Conservation (phyloP, 108 stramenopile species). For the Stephanodiscus triporus region DNA sequence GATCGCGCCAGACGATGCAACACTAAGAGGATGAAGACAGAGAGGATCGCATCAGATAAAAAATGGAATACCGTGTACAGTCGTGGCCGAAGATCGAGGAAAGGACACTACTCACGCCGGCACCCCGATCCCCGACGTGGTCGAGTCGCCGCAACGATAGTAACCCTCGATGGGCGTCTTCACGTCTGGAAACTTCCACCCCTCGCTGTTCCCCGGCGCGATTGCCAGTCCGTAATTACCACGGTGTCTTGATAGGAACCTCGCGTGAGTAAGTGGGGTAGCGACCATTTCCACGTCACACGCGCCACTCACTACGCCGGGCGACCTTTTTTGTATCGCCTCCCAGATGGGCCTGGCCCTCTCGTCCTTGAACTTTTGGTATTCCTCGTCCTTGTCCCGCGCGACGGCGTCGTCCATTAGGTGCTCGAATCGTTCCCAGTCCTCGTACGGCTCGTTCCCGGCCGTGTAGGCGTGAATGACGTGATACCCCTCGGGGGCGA, state of each 20-base stretch:
- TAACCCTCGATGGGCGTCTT: conserved; percentile 54
- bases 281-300: conserved; percentile 78
- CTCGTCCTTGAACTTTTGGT: conserved; percentile 82
- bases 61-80: too few species aligned
- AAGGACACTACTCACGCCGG: conserved; percentile 39
- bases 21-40: not conserved
- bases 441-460: conserved; percentile 87
- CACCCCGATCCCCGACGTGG: conserved; percentile 71
- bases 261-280: conserved; percentile 92
- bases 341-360: conserved; percentile 90
- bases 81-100: not conserved
- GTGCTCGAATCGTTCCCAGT: conserved; percentile 74
- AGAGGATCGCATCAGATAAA: too few species aligned
- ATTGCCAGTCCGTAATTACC: conserved; percentile 55
- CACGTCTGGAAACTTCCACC: conserved; percentile 50
- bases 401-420: conserved; percentile 69
- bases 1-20: conserved; percentile 63
- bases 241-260: conserved; percentile 67
- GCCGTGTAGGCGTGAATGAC: conserved; percentile 93
- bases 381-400: conserved; percentile 69
- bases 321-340: conserved; percentile 90
- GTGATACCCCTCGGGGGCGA: conserved; percentile 92
- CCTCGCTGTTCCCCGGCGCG: conserved; percentile 37
- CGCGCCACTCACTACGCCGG: conserved; percentile 77
- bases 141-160: conserved; percentile 65